A percentile compares a stretch with the other conserved stretches of the same genome.
Evolutionary conservation across 441 rosid genomes (phyloP).

Genomic region (Bocquillonia castaneifolia): DNA sequence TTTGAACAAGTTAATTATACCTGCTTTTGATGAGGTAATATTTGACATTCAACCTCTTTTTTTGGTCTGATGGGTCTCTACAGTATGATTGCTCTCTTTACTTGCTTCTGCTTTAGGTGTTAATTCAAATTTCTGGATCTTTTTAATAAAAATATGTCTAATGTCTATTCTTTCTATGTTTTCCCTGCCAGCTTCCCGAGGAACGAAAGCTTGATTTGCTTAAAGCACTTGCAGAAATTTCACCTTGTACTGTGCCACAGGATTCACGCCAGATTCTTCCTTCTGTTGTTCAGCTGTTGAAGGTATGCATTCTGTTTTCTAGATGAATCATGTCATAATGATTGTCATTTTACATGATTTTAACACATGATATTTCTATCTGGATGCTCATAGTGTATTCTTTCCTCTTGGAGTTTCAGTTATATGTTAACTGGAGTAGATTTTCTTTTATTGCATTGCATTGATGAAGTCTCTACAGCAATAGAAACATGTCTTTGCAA

Average conservation of each 20-base stretch:
- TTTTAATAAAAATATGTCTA: neutral
- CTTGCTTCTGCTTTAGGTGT: neutral
- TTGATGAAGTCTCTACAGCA: neutral
- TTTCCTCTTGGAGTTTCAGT: slow-evolving; percentile 7
- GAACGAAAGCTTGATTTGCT: slow-evolving; percentile 92
- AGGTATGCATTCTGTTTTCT: slow-evolving; percentile 40
- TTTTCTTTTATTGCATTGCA: neutral
- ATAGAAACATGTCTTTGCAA: slow-evolving; percentile 1
- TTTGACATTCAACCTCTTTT: neutral
- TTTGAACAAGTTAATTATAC: slow-evolving; percentile 75
- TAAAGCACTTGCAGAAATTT: slow-evolving; percentile 85
- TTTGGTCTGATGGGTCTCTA: neutral
- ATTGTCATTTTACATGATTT: neutral
- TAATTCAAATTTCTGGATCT: neutral
- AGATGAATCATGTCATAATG: neutral
- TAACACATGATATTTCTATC: neutral
- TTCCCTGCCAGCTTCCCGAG: slow-evolving; percentile 73
- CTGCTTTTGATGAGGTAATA: slow-evolving; percentile 83
- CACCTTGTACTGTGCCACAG: slow-evolving; percentile 78
- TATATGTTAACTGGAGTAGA: neutral
- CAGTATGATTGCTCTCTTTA: neutral
- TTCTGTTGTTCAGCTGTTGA: slow-evolving; percentile 70
- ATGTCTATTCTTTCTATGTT: slow-evolving; percentile 15
- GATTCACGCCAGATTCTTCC: slow-evolving; percentile 95
- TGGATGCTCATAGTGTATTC: neutral